Evolutionary conservation across 139 green algal genomes (phyloP), one percentile per base, ranked within the genome.

Genomic region (Microglena sp.): DNA sequence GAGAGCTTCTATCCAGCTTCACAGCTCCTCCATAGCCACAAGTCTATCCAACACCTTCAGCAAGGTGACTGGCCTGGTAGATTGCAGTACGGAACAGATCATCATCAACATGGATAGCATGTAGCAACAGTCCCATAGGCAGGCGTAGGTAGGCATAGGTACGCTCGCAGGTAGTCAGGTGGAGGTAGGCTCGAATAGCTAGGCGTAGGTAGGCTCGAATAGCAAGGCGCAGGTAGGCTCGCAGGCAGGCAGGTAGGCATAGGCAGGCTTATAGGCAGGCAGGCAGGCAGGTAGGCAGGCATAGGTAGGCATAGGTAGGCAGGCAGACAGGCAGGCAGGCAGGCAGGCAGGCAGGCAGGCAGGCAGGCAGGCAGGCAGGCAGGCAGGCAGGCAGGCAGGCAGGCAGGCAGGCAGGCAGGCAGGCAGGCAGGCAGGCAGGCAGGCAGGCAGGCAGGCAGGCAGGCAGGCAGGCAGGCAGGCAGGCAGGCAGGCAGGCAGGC

Each of bases 331-430:
- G 22, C 33, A 32, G 59, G 22, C 33, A 32, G 59, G 22, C 59
- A 53, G 59, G 22, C 33, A 30, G 33, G 22, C 33, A 30, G 33
- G 22, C 59, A 53, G 59, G 21, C 59, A 32, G 59, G 21, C 59
- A 29, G 33, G 22, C 33, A 30, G 59, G 21, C 59, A 63, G 56
- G 56, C 56, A 63, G 56, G 56, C 56, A 63, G 56, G 56, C 56
- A 63, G 56, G 56, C 56, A 62, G 55, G 24, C 56, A 63, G 56
- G 56, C 56, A 63, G 56, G 56, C 56, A 63, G 56, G 56, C 56
- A 63, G 56, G 56, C 56, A 63, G 56, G 56, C 56, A 63, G 56
- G 56, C 56, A 63, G 56, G 56, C 56, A 63, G 56, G 56, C 56
- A 63, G 56, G 56, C 56, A 63, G 56, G 5, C 29, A 45, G 5